These are phyloP conservation scores for Penicillium bovifimosum DNA, from an alignment of 495 filamentous ascomycete genomes.

Conservation along the genomic window DNA sequence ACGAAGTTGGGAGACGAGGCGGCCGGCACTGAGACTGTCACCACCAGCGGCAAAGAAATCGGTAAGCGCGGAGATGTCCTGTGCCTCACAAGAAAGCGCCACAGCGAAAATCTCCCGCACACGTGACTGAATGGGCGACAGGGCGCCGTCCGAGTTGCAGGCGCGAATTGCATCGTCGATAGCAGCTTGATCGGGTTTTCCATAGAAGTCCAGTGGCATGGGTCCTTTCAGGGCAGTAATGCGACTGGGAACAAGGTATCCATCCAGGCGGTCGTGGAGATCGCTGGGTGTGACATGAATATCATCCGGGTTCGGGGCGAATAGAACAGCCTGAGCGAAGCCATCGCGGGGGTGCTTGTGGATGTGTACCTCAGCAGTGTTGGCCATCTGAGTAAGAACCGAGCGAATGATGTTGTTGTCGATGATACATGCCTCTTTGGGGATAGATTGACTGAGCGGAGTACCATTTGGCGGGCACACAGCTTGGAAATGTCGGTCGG, in stretches of 20 bases:
- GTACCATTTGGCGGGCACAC: conserved; percentile 31
- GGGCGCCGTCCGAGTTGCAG: conserved; percentile 6
- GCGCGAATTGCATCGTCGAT: conserved; percentile 18
- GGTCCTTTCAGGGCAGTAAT: conserved; percentile 18
- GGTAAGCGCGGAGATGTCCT: conserved; percentile 21
- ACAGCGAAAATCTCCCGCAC: conserved; percentile 29
- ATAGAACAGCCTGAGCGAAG: conserved; percentile 15
- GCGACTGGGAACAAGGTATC: conserved; percentile 29
- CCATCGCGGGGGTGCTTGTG: conserved; percentile 14
- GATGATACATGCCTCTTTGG: conserved; percentile 12
- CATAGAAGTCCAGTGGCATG: conserved; percentile 22
- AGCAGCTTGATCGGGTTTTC: conserved; percentile 22
- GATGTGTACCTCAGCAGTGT: conserved; percentile 4
- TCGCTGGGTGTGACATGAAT: conserved; percentile 1
- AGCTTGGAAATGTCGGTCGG: conserved; percentile 31
- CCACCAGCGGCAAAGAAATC: conserved; percentile 44
- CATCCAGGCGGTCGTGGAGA: conserved; percentile 17
- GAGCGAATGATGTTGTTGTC: conserved; percentile 5
- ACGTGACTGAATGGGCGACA: conserved; percentile 19
- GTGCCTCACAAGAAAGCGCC: conserved; percentile 14
- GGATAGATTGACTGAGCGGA: conserved; percentile 21
- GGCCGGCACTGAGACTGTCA: conserved; percentile 39
- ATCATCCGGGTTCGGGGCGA: conserved; percentile 2
- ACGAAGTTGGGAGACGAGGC: conserved; percentile 34
- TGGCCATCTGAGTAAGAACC: not conserved